Evolutionary conservation across 768 basidiomycete species (phyloP).

Genomic region (Suillus clintonianus): DNA sequence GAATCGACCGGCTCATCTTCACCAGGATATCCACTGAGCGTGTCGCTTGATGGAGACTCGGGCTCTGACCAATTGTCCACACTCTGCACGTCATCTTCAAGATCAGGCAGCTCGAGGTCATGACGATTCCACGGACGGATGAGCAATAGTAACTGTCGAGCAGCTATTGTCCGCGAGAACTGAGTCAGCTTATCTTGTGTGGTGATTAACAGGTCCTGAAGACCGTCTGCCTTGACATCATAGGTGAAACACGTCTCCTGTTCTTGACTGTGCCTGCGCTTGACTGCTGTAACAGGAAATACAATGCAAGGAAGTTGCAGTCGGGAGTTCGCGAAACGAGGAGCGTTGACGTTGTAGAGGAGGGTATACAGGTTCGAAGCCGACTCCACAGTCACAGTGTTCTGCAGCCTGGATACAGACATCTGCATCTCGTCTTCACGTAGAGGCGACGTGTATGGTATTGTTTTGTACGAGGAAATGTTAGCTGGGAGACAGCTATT

Average conservation of each 20-base stretch:
- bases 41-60: no score
- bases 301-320: neutral
- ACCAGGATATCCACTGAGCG: no score
- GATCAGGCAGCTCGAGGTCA: neutral
- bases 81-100: no score
- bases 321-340: neutral
- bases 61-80: no score
- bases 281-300: neutral
- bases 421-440: neutral
- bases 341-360: neutral
- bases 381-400: neutral
- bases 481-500: neutral
- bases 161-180: neutral
- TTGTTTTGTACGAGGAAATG: neutral
- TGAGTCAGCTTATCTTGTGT: neutral
- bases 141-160: neutral
- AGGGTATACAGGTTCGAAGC: neutral
- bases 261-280: neutral
- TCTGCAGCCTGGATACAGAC: neutral
- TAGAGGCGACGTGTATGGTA: no score
- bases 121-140: neutral
- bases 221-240: neutral
- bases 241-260: neutral
- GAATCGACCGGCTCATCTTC: no score
- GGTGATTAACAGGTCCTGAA: neutral